Evolutionary conservation across 2,329 filamentous ascomycete genomes (phyloP), one percentile per base, ranked within the genome.

Genomic region (Hypoxylon sp.): DNA sequence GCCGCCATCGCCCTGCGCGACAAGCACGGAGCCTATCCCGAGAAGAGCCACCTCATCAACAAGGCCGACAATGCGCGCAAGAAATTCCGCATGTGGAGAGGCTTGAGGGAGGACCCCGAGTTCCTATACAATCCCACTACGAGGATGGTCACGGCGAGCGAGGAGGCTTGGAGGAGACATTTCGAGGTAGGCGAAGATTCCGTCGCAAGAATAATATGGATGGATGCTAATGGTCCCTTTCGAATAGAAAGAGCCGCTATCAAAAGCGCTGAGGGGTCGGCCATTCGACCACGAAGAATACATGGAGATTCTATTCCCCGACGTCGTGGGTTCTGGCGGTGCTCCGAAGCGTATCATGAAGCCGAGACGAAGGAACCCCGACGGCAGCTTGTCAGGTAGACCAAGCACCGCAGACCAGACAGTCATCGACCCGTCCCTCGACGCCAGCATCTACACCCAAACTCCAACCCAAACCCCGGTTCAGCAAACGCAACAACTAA

Each of bases 1-100:
- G 86, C 86, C 46, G 81, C 83, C 58, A 78, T 80, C 48, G 85
- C 84, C 30, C 76, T 88, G 57, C 82, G 84, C 76, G 83, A 85
- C 28, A 81, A 81, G 56, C 86, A 88, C 71, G 80, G 80, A 71
- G 85, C 85, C 46, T 86, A 81, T 67, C 85, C 85, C n/a, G 82
- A 85, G 65, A 88, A 88, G 77, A 84, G 81, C 70, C 86, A 88
- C 57, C 82, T 88, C 33, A 87, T 88, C 75, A 88, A 88, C 79
- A 88, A 88, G 78, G 86, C 84, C 68, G 86, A 88, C 76, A 88
- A 88, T 75, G 86, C 86, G 63, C 82, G 86, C 52, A 88, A 88
- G 75, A 85, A 86, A 71, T 88, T 88, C 65, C 84, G 86, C n/a
- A 78, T 88, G 54, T 88, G 86, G 86, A 78, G 86, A 16, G 85